Conservation (phyloP, 176 grass and related monocot species). For the Oryza punctata region DNA sequence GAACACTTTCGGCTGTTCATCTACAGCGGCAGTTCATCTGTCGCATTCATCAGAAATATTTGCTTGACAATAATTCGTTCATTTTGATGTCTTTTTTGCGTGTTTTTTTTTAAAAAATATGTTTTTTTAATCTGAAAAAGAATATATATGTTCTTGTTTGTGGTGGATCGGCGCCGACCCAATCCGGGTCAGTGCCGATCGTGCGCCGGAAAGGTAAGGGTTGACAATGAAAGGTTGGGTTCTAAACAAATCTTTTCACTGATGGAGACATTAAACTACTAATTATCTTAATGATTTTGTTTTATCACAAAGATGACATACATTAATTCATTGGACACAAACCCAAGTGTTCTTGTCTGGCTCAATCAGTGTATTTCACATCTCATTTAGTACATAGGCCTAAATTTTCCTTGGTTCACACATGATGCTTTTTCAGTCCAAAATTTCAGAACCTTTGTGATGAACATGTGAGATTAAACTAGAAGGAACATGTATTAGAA, state of each 20-base stretch:
- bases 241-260: conserved; percentile 31
- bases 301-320: neutral
- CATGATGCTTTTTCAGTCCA: neutral
- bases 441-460: neutral
- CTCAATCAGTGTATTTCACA: neutral
- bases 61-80: neutral
- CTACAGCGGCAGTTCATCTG: conserved; percentile 37
- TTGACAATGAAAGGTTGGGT: conserved; percentile 20
- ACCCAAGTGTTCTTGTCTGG: neutral
- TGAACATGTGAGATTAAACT: neutral
- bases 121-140: no score
- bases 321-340: neutral
- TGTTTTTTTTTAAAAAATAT: neutral
- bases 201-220: conserved; percentile 35
- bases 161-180: conserved; percentile 25
- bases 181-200: neutral
- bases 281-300: conserved; percentile 9
- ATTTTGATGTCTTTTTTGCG: neutral
- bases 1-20: neutral
- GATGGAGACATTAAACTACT: conserved; percentile 29
- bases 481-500: neutral
- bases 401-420: neutral
- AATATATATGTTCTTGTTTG: conserved; percentile 4
- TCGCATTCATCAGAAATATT: conserved; percentile 34
- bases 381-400: neutral